Conservation (phyloP, 140 eudicot genomes). For the Flaveria floridana region DNA sequence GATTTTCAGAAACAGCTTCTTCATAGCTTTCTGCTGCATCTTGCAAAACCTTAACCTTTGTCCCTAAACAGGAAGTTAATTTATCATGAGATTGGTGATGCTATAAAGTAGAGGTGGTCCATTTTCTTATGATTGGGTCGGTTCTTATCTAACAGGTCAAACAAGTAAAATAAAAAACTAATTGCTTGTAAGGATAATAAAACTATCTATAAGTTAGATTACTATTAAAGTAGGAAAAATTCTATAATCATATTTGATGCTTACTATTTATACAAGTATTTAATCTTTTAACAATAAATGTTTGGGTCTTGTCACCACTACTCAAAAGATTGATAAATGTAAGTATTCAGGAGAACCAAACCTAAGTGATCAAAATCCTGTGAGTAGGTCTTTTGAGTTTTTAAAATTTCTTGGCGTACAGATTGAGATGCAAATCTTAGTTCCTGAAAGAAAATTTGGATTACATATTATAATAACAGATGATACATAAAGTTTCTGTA, state of each 20-base stretch:
- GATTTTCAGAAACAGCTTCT: constrained; percentile 62
- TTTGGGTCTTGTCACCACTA: background rate
- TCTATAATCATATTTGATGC: background rate
- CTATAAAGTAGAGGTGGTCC: constrained; percentile 2
- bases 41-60: constrained; percentile 50
- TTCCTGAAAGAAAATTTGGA: constrained; percentile 57
- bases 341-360: constrained; percentile 23
- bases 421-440: constrained; percentile 78
- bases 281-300: background rate
- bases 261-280: background rate
- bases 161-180: background rate
- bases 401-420: constrained; percentile 64
- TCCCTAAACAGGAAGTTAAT: constrained; percentile 40
- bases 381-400: constrained; percentile 55
- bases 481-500: background rate
- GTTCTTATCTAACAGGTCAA: background rate
- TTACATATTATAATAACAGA: constrained; percentile 14
- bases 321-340: background rate
- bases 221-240: background rate
- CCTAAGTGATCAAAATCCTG: constrained; percentile 75
- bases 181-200: background rate
- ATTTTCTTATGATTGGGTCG: background rate
- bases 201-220: background rate
- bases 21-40: constrained; percentile 65
- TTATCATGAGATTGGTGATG: constrained; percentile 17